A percentile compares a stretch with the other conserved stretches of the same genome.
Evolutionary conservation across 352 stramenopile genomes (phyloP).

Genomic region (Phytophthora chlamydospora): DNA sequence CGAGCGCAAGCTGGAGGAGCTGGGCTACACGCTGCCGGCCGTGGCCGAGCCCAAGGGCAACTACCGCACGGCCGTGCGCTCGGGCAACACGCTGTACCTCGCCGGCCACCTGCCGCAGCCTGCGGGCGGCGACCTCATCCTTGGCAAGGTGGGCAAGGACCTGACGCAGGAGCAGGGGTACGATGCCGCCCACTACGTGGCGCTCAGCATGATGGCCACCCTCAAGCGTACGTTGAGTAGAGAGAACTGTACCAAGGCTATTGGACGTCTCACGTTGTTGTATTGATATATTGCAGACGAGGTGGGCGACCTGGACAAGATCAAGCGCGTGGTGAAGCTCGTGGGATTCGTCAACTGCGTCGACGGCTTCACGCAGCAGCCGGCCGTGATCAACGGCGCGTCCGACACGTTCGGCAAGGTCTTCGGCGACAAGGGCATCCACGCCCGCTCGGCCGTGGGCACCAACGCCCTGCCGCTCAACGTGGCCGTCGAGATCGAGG

Average conservation of each 20-base stretch:
- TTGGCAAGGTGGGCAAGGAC: conserved; percentile 90
- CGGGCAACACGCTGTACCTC: conserved; percentile 86
- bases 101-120: conserved; percentile 84
- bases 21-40: conserved; percentile 85
- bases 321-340: conserved; percentile 96
- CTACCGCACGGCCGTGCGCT: conserved; percentile 86
- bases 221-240: conserved; percentile 75
- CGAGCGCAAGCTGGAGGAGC: conserved; percentile 81
- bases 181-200: conserved; percentile 89
- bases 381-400: conserved; percentile 95
- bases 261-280: background rate
- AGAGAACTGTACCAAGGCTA: too few relatives aligned
- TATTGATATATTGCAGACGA: conserved; percentile 49
- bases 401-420: conserved; percentile 94
- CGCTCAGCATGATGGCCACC: conserved; percentile 91
- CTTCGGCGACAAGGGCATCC: conserved; percentile 90
- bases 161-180: conserved; percentile 91
- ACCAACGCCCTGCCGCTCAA: conserved; percentile 97
- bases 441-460: conserved; percentile 95
- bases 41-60: conserved; percentile 91
- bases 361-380: conserved; percentile 92
- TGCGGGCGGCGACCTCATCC: conserved; percentile 77
- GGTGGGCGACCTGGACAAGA: conserved; percentile 92
- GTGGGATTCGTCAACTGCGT: conserved; percentile 97
- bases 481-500: conserved; percentile 97